Percentiles rank a stretch among this genome's conserved stretches.
Evolutionary conservation across 148 eudicot genomes (phyloP).

Genomic region (Rhododendron mucronatum): DNA sequence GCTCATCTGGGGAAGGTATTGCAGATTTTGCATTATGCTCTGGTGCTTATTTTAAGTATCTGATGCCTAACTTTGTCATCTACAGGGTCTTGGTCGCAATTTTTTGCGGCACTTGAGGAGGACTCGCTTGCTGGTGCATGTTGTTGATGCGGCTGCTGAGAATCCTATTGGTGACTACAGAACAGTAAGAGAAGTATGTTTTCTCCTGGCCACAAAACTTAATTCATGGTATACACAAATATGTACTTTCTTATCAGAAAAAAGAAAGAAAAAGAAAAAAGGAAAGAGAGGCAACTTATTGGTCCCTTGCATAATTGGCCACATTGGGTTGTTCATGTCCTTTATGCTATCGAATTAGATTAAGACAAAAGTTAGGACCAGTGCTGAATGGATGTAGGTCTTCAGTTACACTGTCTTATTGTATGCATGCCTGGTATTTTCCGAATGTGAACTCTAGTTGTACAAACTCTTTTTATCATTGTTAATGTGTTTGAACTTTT

Average conservation of each 20-base stretch:
- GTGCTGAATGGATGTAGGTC: neutral
- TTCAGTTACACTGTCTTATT: neutral
- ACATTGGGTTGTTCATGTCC: neutral
- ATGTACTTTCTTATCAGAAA: neutral
- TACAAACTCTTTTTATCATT: neutral
- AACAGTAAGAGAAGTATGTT: slow-evolving; percentile 84
- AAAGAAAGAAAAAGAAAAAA: neutral
- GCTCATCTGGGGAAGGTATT: slow-evolving; percentile 95
- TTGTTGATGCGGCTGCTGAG: slow-evolving; percentile 85
- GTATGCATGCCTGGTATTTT: neutral
- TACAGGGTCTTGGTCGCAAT: slow-evolving; percentile 96
- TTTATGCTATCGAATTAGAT: neutral
- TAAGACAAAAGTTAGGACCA: neutral
- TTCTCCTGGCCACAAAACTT: neutral
- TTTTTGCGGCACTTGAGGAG: slow-evolving; percentile 91
- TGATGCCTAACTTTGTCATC: slow-evolving; percentile 8
- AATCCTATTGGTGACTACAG: slow-evolving; percentile 83
- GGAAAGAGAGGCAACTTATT: neutral
- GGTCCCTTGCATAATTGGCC: neutral
- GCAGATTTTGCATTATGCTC: slow-evolving; percentile 13
- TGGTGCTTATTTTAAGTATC: neutral
- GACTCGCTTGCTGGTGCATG: slow-evolving; percentile 87
- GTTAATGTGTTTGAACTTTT: neutral
- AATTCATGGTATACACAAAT: neutral
- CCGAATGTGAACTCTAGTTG: neutral